Base-by-base conservation (phyloP, 768 basidiomycete genomes). In the Collybia nuda region DNA sequence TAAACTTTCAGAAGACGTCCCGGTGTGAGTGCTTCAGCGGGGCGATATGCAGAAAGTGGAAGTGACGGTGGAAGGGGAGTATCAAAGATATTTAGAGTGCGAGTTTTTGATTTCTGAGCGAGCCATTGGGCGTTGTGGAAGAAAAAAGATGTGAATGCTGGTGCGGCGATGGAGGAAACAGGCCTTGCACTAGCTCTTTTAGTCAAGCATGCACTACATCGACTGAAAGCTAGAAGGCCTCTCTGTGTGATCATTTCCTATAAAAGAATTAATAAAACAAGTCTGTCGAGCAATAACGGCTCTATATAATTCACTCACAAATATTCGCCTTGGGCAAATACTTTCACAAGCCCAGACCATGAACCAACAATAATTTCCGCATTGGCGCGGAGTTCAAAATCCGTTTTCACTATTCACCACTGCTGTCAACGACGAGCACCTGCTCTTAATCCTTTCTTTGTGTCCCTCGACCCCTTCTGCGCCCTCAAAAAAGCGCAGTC, bases 1-100 rank as follows among this genome's bases (percentile, higher is more conserved):
- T 98, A 98, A 39, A 89, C 66, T 52, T 77, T 79, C 29, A 88
- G 59, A 5, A 90, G 75, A 21, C 75, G 76, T 4, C 64, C 60
- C 2, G 82, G 73, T 0, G 82, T 78, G 12, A 85, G 74, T 5
- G 65, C 60, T 22, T 75, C 72, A 6, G 67, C 61, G 17, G 67
- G 67, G 28, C 68, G 68, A 55, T 71, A 78, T 5, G 58, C 61
- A 36, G 60, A 53, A 38, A 62, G 55, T 35, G 61, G 57, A 26
- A 55, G 55, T 44, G 51, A 19, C 22, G 53, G 41, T 50, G 43
- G 17, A 56, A 46, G 49, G 57, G 45, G 40, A 11, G 32, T 11
- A 11, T 32, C 32, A 32, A 11, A 32, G 53, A 50, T 37, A 50
- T 42, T 41, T 37, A 51, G 38, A 41, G 50, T 15, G 32, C 32